A percentile compares a stretch with the other conserved stretches of the same genome.
Evolutionary conservation across 176 grass and related monocot genomes (phyloP).

Genomic region (Rhynchospora breviuscula): DNA sequence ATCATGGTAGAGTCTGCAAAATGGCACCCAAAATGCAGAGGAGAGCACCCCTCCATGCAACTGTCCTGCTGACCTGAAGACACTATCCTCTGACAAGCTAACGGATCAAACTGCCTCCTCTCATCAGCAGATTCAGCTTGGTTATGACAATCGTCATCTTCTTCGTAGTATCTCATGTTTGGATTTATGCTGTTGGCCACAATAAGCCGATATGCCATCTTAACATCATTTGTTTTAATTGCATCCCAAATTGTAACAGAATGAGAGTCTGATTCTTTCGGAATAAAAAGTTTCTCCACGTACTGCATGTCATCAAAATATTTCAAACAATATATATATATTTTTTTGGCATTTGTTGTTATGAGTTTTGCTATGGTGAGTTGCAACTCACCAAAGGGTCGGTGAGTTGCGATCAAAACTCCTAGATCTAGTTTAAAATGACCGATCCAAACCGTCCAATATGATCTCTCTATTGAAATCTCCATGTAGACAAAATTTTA

Average conservation of each 20-base stretch:
- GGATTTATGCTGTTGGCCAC: constrained; percentile 41
- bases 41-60: constrained; percentile 81
- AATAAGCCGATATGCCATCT: constrained; percentile 60
- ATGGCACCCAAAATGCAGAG: constrained; percentile 72
- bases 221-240: constrained; percentile 65
- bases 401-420: no score
- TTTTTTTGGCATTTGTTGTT: no score
- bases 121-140: constrained; percentile 36
- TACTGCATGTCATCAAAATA: constrained; percentile 56
- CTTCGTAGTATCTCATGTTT: constrained; percentile 64
- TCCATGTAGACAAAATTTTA: no score
- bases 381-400: no score
- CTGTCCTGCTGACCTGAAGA: constrained; percentile 48
- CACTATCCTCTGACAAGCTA: constrained; percentile 53
- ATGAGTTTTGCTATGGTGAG: no score
- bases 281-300: constrained; percentile 71
- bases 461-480: no score
- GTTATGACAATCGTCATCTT: constrained; percentile 41
- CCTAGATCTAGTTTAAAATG: no score
- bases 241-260: constrained; percentile 62
- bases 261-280: constrained; percentile 41
- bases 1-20: constrained; percentile 43
- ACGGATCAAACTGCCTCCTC: constrained; percentile 55
- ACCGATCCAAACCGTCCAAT: no score
- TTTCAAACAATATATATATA: background rate